Evolutionary conservation across 768 basidiomycete species (phyloP).

Genomic region (Sporobolomyces roseus): DNA sequence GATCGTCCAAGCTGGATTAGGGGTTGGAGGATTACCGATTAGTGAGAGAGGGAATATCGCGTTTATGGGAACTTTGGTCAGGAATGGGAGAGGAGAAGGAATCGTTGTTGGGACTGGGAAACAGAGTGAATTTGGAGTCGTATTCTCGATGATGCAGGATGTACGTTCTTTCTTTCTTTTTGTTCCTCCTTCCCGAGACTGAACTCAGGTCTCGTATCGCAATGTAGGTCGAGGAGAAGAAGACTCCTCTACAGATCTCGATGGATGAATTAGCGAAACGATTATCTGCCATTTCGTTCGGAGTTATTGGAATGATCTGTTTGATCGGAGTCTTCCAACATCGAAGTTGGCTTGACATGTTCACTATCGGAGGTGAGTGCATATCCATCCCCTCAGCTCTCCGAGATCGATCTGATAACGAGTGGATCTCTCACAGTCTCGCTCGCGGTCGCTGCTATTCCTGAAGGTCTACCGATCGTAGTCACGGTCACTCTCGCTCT

Average conservation of each 20-base stretch:
- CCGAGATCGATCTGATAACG: no score
- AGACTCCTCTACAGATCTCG: conserved; percentile 83
- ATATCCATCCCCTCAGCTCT: not conserved
- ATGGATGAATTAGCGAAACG: conserved; percentile 97
- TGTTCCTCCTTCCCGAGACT: not conserved
- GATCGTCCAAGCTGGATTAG: conserved; percentile 56
- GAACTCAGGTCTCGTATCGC: not conserved
- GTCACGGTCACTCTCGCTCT: conserved; percentile 95
- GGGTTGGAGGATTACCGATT: conserved; percentile 54
- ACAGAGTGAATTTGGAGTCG: conserved; percentile 89
- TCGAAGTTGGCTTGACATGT: conserved; percentile 93
- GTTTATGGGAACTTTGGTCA: conserved; percentile 92
- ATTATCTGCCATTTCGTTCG: conserved; percentile 82
- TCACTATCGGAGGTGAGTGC: conserved; percentile 86
- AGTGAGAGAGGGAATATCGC: conserved; percentile 83
- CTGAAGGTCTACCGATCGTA: conserved; percentile 92
- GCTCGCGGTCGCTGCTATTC: conserved; percentile 95
- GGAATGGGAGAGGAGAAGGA: conserved; percentile 80
- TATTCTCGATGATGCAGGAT: conserved; percentile 98
- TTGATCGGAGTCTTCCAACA: conserved; percentile 80
- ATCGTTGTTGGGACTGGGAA: conserved; percentile 80
- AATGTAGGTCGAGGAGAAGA: conserved; percentile 70
- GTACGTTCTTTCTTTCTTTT: conserved; percentile 52
- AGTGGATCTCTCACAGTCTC: no score
- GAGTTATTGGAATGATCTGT: conserved; percentile 89